Base-by-base conservation (phyloP, 352 stramenopile species). In the Globisporangium echinulatum region DNA sequence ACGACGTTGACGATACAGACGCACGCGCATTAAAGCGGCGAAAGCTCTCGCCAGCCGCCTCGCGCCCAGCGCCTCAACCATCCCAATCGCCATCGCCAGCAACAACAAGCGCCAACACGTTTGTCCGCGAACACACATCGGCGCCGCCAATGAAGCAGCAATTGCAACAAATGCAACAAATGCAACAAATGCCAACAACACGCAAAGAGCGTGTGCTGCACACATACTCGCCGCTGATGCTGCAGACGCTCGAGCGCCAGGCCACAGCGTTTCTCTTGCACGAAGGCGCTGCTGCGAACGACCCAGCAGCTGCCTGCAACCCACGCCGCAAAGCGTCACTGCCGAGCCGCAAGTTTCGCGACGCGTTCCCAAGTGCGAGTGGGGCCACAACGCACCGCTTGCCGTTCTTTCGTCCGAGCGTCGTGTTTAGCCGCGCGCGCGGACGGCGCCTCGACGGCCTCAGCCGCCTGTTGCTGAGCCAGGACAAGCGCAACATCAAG, bases 401-500 rank as follows among this genome's bases (percentile, higher is more conserved):
- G 5, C 67, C 79, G 9, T 85, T 82, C 25, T 84, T 78, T 58
- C 66, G 69, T 40, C 70, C 75, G 4, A 79, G 63, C 1, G 70
- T 81, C 9, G 78, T 87, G 56, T 51, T 85, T 10, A 79, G 69
- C 54, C 67, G 77, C 49, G 73, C 70, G 49, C 69, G 64, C 69
- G 60, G 67, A 10, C 67, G 65, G 46, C 56, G 67, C 25, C 52
- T 87, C 7, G 69, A 83, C 48, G 64, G 59, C 11, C 57, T 86
- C 11, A 87, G 69, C 44, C 75, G 70, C 8, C 57, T 85, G 43
- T 44, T 89, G 44, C 61, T 87, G 10, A 80, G 67, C 52, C 77
- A 89, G 56, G 74, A 87, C 68, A 89, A 89, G 50, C 77, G 75
- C 61, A 83, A 66, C 44, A 59, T 86, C 58, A 85, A 81, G 66